Evolutionary conservation across 2,329 filamentous ascomycete genomes (phyloP), one percentile per base, ranked within the genome.

Genomic region (Ampelomyces quisqualis): DNA sequence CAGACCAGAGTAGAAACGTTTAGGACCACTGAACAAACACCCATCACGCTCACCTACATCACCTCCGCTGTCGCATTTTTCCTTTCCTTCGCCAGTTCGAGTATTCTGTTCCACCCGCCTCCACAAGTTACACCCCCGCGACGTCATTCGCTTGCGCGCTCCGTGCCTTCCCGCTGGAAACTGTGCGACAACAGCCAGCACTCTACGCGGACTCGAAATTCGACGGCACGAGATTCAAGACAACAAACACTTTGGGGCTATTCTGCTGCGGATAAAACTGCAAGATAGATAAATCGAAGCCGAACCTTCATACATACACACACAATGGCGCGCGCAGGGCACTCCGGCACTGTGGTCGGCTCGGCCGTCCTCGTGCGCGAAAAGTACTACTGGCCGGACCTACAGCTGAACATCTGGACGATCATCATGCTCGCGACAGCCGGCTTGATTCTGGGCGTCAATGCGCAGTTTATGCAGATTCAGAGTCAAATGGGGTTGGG

Each of bases 401-500:
- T 78, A 34, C 80, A 83, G 56, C 73, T 85, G 51, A 83, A 84
- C 57, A 66, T 82, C 56, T 85, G 81, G 81, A 77, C 80, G 38
- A 76, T 84, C 53, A 70, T 82, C 51, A 81, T 84, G 62, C 71
- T 84, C 11, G 76, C 74, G 1, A 75, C 77, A 2, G 78, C 78
- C 8, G 73, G 77, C 18, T 75, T 76, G 37, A 75, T 81, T 39
- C 68, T 84, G 2, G 81, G 81, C 6, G 74, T 84, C 29, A 82
- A 79, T 56, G 75, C 78, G 13, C 75, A 76, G 64, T 82, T 84
- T 54, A 77, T 84, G 62, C 54, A 68, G 2, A 76, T 81, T 15
- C 81, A 84, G 64, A 68, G 74, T 26, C 72, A 76, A 29, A 70
- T 84, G 62, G 57, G 70, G 18, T 53, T 80, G 18, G 77, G 74